phyloP scores from a whole-genome alignment of 2,329 filamentous ascomycete genomes.

The Cryphonectria parasitica region DNA sequence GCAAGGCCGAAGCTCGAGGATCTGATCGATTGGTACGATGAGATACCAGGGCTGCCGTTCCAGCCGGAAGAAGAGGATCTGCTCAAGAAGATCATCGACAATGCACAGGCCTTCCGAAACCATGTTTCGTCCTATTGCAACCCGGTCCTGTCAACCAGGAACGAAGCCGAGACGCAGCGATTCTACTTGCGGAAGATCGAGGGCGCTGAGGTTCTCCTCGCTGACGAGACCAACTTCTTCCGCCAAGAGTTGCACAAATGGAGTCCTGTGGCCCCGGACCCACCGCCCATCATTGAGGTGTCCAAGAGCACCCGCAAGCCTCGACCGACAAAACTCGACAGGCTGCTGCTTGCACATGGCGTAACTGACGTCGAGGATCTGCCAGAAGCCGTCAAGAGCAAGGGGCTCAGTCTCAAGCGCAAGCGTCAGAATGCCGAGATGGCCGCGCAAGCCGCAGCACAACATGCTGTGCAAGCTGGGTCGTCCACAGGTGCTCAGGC shows the following conservation, averaged over 20 bases:
- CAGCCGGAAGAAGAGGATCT: slow-evolving; percentile 94
- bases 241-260: slow-evolving; percentile 93
- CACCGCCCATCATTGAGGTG: slow-evolving; percentile 83
- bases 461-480: slow-evolving; percentile 23
- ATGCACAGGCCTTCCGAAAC: slow-evolving; percentile 81
- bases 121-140: slow-evolving; percentile 83
- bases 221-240: slow-evolving; percentile 97
- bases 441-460: slow-evolving; percentile 40
- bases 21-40: slow-evolving; percentile 79
- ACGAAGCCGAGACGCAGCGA: slow-evolving; percentile 85
- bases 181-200: slow-evolving; percentile 98
- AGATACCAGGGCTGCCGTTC: slow-evolving; percentile 81
- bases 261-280: slow-evolving; percentile 83
- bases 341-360: slow-evolving; percentile 85
- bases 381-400: slow-evolving; percentile 79
- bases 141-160: slow-evolving; percentile 76
- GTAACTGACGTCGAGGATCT: slow-evolving; percentile 90
- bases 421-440: slow-evolving; percentile 67
- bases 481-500: slow-evolving; percentile 33
- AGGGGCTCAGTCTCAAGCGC: slow-evolving; percentile 73
- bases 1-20: slow-evolving; percentile 95
- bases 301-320: slow-evolving; percentile 95
- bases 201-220: slow-evolving; percentile 88
- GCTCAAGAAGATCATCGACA: slow-evolving; percentile 82
- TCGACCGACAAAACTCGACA: slow-evolving; percentile 94